phyloP scores from a whole-genome alignment of 352 stramenopile genomes.

The Pythium phragmiticola region DNA sequence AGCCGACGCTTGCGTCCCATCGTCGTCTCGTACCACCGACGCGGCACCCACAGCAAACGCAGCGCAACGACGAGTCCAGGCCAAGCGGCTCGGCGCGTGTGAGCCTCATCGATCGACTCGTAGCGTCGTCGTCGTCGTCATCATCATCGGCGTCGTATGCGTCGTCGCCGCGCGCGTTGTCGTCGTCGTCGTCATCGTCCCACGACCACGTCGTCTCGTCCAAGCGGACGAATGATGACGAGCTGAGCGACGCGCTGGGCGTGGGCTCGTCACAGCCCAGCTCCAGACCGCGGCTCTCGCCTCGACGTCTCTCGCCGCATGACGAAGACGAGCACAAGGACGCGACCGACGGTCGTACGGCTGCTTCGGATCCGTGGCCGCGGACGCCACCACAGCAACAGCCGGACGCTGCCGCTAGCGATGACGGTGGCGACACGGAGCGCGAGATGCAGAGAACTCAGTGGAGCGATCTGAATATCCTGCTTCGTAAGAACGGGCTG shows the following conservation, averaged over 20 bases:
- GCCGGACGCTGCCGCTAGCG: not conserved
- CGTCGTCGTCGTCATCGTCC: constrained; percentile 18
- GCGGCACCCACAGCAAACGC: not conserved
- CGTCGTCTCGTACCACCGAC: not conserved
- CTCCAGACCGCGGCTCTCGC: not conserved
- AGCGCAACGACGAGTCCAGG: not conserved
- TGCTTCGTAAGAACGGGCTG: constrained; percentile 60
- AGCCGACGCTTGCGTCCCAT: not conserved
- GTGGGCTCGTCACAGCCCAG: constrained; percentile 21
- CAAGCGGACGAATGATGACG: constrained; percentile 37
- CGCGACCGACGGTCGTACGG: not conserved
- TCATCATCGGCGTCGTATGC: constrained; percentile 18
- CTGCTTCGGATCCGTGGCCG: constrained; percentile 16
- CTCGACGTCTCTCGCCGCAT: constrained; percentile 12
- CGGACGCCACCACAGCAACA: not conserved
- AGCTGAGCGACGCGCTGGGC: constrained; percentile 59
- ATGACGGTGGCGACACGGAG: not conserved
- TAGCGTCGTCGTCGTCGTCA: constrained; percentile 31
- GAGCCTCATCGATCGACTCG: constrained; percentile 20
- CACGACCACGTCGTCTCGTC: not conserved
- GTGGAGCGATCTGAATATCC: constrained; percentile 56
- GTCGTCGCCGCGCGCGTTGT: constrained; percentile 12
- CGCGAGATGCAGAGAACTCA: constrained; percentile 23
- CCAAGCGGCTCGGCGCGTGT: constrained; percentile 1
- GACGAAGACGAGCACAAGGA: constrained; percentile 23